Evolutionary conservation across 2,329 filamentous ascomycete species (phyloP).

Genomic region (Calonectria hongkongensis): DNA sequence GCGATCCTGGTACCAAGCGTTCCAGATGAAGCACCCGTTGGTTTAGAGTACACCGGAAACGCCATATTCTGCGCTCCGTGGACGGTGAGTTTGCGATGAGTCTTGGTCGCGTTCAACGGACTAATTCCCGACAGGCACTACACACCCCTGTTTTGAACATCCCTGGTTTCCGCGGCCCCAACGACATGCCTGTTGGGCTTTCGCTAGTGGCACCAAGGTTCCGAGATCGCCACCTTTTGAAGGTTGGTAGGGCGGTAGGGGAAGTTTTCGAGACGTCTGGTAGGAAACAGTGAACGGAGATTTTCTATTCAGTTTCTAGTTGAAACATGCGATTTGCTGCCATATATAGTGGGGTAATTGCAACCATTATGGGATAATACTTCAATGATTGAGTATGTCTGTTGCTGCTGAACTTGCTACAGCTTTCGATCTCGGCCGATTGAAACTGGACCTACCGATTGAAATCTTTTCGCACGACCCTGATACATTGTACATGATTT

Average conservation of each 20-base stretch:
- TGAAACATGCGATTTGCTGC: not conserved
- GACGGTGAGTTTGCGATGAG: slow-evolving; percentile 64
- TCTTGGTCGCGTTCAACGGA: slow-evolving; percentile 40
- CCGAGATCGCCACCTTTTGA: slow-evolving; percentile 43
- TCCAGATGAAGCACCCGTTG: slow-evolving; percentile 74
- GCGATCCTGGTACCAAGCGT: slow-evolving; percentile 75
- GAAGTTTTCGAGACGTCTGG: slow-evolving; percentile 12
- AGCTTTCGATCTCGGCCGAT: not conserved
- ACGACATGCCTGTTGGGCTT: slow-evolving; percentile 46
- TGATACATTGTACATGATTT: not conserved
- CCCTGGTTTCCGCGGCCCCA: slow-evolving; percentile 41
- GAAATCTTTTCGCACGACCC: not conserved
- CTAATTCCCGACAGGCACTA: slow-evolving; percentile 29
- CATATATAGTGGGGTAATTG: too few species aligned
- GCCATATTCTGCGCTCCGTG: slow-evolving; percentile 69
- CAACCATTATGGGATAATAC: not conserved
- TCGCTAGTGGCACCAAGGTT: slow-evolving; percentile 44
- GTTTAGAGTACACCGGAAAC: slow-evolving; percentile 71
- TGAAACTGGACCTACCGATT: not conserved
- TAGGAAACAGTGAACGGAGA: not conserved
- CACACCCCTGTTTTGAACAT: slow-evolving; percentile 46
- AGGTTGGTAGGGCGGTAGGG: slow-evolving; percentile 25
- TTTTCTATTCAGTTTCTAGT: too few species aligned
- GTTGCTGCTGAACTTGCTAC: not conserved
- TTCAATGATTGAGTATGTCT: not conserved